A percentile compares a stretch with the other conserved stretches of the same genome.
These are phyloP conservation scores for Russula virescens DNA, from an alignment of 768 basidiomycete species.

Conservation along the genomic window DNA sequence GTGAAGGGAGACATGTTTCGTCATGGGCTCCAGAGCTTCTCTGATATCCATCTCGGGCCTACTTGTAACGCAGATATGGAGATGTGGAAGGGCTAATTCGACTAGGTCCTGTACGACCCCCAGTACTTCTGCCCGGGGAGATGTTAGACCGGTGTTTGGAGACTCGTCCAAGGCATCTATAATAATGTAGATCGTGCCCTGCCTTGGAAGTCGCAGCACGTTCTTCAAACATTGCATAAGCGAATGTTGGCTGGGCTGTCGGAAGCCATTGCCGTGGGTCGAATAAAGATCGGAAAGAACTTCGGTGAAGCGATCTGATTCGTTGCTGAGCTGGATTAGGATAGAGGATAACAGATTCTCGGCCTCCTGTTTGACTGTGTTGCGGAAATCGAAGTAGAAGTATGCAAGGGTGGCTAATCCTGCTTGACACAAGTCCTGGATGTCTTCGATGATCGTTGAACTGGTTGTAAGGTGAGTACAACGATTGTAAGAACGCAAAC, in stretches of 20 bases:
- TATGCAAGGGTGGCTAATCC: background rate
- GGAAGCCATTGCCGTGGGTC: background rate
- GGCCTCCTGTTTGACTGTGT: background rate
- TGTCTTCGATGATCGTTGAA: background rate
- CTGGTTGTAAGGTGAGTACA: background rate
- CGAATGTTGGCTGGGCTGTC: background rate
- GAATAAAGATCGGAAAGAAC: slow-evolving; percentile 1
- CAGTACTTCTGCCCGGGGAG: background rate
- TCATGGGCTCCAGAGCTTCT: background rate
- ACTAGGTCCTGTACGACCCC: background rate
- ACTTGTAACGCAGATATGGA: background rate
- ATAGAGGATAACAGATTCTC: background rate
- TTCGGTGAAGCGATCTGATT: background rate
- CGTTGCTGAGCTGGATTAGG: background rate
- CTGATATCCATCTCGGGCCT: background rate
- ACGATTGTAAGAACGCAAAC: too few relatives aligned
- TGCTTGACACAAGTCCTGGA: background rate
- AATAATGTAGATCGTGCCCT: background rate
- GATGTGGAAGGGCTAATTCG: background rate
- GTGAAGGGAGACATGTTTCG: background rate
- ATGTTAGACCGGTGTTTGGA: background rate
- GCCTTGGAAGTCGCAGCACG: background rate
- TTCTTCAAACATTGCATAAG: background rate
- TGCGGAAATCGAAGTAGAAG: slow-evolving; percentile 1
- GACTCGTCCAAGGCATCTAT: background rate